A percentile compares a stretch with the other conserved stretches of the same genome.
phyloP scores from a whole-genome alignment of 192 early-diverging fungal genomes.

The Phlyctochytrium arcticum region DNA sequence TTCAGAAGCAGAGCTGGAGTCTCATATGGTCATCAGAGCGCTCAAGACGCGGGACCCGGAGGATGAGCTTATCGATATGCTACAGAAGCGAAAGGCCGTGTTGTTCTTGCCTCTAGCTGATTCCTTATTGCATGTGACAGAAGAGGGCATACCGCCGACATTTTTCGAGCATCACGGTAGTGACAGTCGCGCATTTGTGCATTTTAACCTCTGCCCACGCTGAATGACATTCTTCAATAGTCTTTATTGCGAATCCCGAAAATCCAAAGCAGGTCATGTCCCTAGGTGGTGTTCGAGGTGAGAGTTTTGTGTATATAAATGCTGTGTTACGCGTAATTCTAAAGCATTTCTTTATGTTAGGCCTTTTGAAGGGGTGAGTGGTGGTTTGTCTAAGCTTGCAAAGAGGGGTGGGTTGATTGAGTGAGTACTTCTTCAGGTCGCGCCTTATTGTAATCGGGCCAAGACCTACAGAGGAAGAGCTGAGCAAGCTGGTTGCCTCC shows the following conservation, averaged over 20 bases:
- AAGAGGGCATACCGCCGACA: background rate
- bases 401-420: conserved; percentile 7
- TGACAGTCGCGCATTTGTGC: background rate
- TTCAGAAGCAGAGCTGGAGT: background rate
- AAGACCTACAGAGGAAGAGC: conserved; percentile 13
- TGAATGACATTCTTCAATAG: background rate
- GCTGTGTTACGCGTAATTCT: no score
- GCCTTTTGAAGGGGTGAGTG: no score
- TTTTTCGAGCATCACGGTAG: conserved; percentile 21
- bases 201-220: background rate
- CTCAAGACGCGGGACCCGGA: background rate
- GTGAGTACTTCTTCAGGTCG: background rate
- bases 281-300: conserved; percentile 24
- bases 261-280: conserved; percentile 17
- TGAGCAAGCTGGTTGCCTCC: no score
- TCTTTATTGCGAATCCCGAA: conserved; percentile 17
- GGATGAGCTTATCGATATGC: background rate
- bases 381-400: conserved; percentile 7
- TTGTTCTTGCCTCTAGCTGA: conserved; percentile 6
- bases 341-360: no score
- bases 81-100: background rate
- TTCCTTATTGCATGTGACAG: conserved; percentile 4
- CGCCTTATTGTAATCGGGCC: conserved; percentile 21
- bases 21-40: conserved; percentile 2
- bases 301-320: background rate